Base-by-base conservation (phyloP, 176 grass and related monocot genomes). In the Oryza nivara region DNA sequence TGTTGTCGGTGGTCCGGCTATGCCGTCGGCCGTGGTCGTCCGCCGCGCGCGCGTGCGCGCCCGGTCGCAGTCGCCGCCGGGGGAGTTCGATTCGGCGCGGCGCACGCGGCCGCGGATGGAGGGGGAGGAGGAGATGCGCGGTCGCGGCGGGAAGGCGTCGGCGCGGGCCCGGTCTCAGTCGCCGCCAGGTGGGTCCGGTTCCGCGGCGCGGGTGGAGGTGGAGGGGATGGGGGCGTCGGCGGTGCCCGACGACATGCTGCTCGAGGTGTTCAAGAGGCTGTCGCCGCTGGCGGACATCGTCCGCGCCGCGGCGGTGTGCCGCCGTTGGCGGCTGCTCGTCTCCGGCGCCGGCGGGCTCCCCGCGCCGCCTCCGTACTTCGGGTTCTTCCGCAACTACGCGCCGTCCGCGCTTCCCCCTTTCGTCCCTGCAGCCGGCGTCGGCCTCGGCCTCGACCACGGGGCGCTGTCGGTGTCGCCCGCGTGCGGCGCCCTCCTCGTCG, bases 341-440 rank as follows among this genome's bases (percentile, higher is more conserved):
- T 14, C 86, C 26, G 44, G 44, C 44, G 73, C 66, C 14, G 19
- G n/a, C 2, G 40, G 70, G 12, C 89, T 91, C 56, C 67, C 76
- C 2, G n/a, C 75, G 25, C 85, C 82, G 49, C 82, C 81, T 0
- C 72, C 34, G 10, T 70, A 80, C 36, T 77, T 84, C 45, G 85
- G 89, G 3, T 88, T 84, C 86, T 88, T 88, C 82, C 82, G 54
- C 78, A 88, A 85, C 81, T 52, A 88, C 77, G 70, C 3, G 2
- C 82, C 67, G 7, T 85, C 54, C 1, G 32, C 85, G 3, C 45
- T 88, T 10, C 88, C 88, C 20, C 84, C 80, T 38, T 90, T 90
- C 88, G 60, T 83, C 14, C 74, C 69, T 16, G 23, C 75, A 1
- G 84, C 79, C 0, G 80, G 68, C 15, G 25, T 79, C 61, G 4